Conservation (phyloP, 345 rosid species). For the Hibiscus trionum region DNA sequence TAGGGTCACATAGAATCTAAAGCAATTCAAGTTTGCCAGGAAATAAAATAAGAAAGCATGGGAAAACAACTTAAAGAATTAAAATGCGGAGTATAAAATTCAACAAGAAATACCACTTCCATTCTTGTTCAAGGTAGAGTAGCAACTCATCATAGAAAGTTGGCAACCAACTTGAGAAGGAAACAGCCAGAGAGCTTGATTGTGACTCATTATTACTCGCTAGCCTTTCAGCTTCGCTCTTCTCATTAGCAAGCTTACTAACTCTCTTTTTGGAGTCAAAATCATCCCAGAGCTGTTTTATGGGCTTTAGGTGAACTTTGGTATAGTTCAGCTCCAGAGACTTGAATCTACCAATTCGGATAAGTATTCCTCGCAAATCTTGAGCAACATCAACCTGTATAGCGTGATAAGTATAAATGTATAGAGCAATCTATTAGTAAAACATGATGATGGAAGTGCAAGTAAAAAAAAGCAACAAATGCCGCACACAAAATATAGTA, state of each 20-base stretch:
- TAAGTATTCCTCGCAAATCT: slow-evolving; percentile 89
- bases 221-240: slow-evolving; percentile 48
- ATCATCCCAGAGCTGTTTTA: slow-evolving; percentile 91
- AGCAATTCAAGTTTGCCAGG: background rate
- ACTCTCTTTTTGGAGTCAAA: slow-evolving; percentile 60
- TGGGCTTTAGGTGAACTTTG: slow-evolving; percentile 75
- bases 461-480: background rate
- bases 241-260: slow-evolving; percentile 52
- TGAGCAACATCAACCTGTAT: slow-evolving; percentile 81
- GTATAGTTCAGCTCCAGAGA: slow-evolving; percentile 86
- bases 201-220: slow-evolving; percentile 42
- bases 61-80: slow-evolving; percentile 3
- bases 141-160: slow-evolving; percentile 88
- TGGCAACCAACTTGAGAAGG: slow-evolving; percentile 86
- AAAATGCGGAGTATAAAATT: slow-evolving; percentile 1
- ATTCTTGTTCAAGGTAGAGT: slow-evolving; percentile 95
- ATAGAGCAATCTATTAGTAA: slow-evolving; percentile 5
- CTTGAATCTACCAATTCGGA: slow-evolving; percentile 90
- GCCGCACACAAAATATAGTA: background rate
- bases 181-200: slow-evolving; percentile 29
- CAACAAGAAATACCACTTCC: slow-evolving; percentile 70
- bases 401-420: slow-evolving; percentile 1
- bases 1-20: background rate
- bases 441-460: background rate
- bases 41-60: slow-evolving; percentile 1